phyloP scores from a whole-genome alignment of 345 rosid genomes.

The Salix exigua region DNA sequence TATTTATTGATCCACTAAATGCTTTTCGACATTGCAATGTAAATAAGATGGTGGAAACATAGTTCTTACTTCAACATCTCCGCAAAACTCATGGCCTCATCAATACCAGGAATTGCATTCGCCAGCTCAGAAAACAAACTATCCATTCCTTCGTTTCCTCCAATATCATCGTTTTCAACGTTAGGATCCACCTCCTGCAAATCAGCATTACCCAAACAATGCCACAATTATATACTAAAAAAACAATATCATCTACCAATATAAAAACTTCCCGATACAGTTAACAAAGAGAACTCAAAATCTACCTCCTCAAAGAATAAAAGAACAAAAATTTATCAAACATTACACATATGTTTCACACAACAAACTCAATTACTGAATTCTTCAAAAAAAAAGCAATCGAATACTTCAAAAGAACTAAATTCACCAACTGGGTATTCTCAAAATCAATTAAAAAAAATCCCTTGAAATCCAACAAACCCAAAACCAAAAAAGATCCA shows the following conservation, averaged over 20 bases:
- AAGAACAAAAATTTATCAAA: not conserved
- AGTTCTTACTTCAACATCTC: conserved; percentile 86
- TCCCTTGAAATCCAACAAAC: not conserved
- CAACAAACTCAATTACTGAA: not conserved
- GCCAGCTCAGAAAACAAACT: conserved; percentile 84
- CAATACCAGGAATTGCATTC: conserved; percentile 96
- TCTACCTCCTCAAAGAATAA: not conserved
- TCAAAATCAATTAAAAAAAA: not conserved
- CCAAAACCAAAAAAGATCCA: not conserved
- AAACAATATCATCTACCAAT: not conserved
- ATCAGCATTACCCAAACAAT: not conserved
- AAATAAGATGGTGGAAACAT: not conserved
- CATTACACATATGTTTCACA: not conserved
- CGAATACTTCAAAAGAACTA: not conserved
- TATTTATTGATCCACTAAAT: not conserved
- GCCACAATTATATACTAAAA: not conserved
- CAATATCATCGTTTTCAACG: conserved; percentile 77
- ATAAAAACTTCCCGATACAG: not conserved
- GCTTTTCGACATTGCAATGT: not conserved
- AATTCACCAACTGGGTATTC: not conserved
- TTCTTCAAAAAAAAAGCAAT: not conserved
- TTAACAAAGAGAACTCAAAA: not conserved
- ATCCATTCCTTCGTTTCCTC: conserved; percentile 78
- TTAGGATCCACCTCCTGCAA: conserved; percentile 95
- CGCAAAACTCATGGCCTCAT: conserved; percentile 98